phyloP scores from a whole-genome alignment of 257 asterid genomes.

The Solanum raphanifolium region DNA sequence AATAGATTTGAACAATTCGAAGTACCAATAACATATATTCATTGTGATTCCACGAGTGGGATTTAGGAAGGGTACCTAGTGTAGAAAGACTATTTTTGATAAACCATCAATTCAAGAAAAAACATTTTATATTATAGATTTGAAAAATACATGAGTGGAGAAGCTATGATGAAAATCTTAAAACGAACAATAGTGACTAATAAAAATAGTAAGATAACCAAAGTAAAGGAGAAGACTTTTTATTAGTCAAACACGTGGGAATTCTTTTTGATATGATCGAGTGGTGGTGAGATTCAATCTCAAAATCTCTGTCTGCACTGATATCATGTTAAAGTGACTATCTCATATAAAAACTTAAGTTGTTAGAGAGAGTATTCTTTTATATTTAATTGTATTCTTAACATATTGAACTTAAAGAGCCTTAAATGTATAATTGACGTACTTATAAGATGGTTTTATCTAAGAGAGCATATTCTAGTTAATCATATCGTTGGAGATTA shows the following conservation, averaged over 20 bases:
- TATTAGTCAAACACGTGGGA: not conserved
- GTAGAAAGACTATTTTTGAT: not conserved
- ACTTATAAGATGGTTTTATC: not conserved
- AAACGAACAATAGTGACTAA: not conserved
- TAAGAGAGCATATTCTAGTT: not conserved
- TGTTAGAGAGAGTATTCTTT: too few relatives aligned
- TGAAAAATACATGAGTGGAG: not conserved
- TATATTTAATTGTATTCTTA: not conserved
- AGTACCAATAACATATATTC: not conserved
- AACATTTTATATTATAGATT: not conserved
- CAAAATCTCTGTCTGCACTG: not conserved
- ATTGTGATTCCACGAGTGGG: not conserved
- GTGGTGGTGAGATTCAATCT: not conserved
- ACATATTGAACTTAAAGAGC: not conserved
- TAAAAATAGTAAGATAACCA: too few relatives aligned
- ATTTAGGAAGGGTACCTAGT: not conserved
- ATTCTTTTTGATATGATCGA: not conserved
- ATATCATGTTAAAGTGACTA: too few relatives aligned
- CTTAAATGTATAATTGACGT: not conserved
- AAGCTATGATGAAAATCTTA: not conserved
- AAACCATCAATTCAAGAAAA: too few relatives aligned
- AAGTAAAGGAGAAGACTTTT: not conserved
- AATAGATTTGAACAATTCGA: not conserved
- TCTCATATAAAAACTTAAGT: not conserved
- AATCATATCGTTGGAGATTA: not conserved